A percentile compares a stretch with the other conserved stretches of the same genome.
phyloP scores from a whole-genome alignment of 768 basidiomycete genomes.

The Erythrobasidium yunnanense region DNA sequence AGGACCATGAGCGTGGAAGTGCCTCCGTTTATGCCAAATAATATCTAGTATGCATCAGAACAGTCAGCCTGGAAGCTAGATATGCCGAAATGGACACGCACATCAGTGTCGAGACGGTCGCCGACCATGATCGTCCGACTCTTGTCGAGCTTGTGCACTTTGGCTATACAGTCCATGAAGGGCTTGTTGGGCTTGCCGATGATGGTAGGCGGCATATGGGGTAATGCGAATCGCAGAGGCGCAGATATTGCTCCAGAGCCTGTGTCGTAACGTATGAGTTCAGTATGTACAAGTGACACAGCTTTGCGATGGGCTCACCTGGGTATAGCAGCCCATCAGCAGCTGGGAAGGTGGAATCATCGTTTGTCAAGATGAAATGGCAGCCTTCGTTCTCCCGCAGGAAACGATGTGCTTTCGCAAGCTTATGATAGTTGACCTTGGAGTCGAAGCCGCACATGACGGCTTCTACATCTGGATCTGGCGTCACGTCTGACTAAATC shows the following conservation, averaged over 20 bases:
- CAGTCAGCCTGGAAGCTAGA: too few species aligned
- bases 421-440: constrained; percentile 81
- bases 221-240: constrained; percentile 58
- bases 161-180: constrained; percentile 87
- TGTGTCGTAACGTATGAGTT: constrained; percentile 10
- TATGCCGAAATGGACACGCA: too few species aligned
- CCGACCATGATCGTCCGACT: constrained; percentile 85
- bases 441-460: constrained; percentile 85
- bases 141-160: constrained; percentile 74
- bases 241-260: constrained; percentile 67
- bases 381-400: constrained; percentile 52
- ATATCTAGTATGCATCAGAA: constrained; percentile 51
- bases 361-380: constrained; percentile 80
- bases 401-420: constrained; percentile 83
- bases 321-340: constrained; percentile 58
- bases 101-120: constrained; percentile 84
- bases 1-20: constrained; percentile 79
- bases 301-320: constrained; percentile 47
- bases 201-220: constrained; percentile 59
- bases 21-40: constrained; percentile 79
- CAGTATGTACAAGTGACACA: background rate
- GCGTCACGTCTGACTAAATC: constrained; percentile 39
- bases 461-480: constrained; percentile 69
- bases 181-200: constrained; percentile 83
- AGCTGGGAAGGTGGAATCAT: constrained; percentile 68